phyloP scores from a whole-genome alignment of 2,329 filamentous ascomycete genomes.

The Colletotrichum sansevieriae region DNA sequence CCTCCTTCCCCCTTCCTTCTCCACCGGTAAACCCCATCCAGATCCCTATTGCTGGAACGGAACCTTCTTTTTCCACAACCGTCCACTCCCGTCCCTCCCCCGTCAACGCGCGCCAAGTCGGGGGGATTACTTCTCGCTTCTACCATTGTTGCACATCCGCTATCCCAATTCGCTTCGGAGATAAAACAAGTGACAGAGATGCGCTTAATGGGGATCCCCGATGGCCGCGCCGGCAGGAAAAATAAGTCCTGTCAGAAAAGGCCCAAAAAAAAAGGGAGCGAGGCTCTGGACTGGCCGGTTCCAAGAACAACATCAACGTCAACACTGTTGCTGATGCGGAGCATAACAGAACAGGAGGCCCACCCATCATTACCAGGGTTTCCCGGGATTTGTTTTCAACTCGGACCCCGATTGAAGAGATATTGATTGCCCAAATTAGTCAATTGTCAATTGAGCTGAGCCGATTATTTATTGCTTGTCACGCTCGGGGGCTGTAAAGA shows the following conservation, averaged over 20 bases:
- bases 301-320: too few relatives aligned
- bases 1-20: background rate
- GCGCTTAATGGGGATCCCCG: constrained; percentile 16
- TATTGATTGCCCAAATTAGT: constrained; percentile 1
- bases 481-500: background rate
- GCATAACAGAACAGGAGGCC: too few relatives aligned
- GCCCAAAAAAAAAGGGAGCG: too few relatives aligned
- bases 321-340: too few relatives aligned
- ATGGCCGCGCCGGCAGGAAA: too few relatives aligned
- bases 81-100: background rate
- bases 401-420: background rate
- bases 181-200: constrained; percentile 11
- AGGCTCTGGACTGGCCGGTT: too few relatives aligned
- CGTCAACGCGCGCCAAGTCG: constrained; percentile 9
- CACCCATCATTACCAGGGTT: background rate
- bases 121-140: too few relatives aligned
- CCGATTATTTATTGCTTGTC: too few relatives aligned
- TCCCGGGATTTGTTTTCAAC: background rate
- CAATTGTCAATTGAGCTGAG: background rate
- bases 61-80: background rate
- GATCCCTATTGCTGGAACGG: background rate
- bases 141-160: too few relatives aligned
- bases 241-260: too few relatives aligned
- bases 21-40: background rate
- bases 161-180: too few relatives aligned